Percentiles rank a stretch among this genome's conserved stretches.
Evolutionary conservation across 345 rosid species (phyloP).

Genomic region (Microcos paniculata): DNA sequence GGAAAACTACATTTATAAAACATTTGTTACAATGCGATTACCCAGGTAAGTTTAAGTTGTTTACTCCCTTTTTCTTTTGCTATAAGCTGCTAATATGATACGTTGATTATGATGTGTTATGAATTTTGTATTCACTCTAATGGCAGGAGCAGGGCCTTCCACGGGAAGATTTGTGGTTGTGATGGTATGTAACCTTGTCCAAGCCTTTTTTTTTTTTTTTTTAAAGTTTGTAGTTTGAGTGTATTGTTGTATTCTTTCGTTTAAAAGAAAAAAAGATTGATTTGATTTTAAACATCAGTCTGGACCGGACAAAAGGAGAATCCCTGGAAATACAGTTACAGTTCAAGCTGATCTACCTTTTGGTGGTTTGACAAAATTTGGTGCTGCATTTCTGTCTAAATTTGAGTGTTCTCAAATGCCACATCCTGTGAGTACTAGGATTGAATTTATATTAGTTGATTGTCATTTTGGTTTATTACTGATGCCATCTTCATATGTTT

Average conservation of each 20-base stretch:
- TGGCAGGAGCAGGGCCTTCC: constrained; percentile 93
- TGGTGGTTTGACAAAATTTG: constrained; percentile 75
- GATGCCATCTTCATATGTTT: constrained; percentile 10
- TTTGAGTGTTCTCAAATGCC: constrained; percentile 96
- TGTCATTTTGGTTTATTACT: background rate
- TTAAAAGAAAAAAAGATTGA: no score
- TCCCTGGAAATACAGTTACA: constrained; percentile 90
- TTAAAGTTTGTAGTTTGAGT: no score
- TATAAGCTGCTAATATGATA: background rate
- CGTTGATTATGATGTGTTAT: background rate
- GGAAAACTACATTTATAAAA: constrained; percentile 93
- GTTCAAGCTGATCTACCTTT: constrained; percentile 93
- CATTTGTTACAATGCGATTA: constrained; percentile 79
- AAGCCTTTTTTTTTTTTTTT: no score
- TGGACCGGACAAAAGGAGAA: constrained; percentile 76
- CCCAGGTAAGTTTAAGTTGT: constrained; percentile 55
- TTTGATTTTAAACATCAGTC: constrained; percentile 40
- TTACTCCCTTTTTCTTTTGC: background rate
- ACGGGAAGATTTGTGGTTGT: constrained; percentile 97
- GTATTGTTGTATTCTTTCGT: no score
- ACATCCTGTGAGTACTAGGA: constrained; percentile 68
- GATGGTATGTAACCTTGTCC: constrained; percentile 50
- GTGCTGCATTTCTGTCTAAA: constrained; percentile 84
- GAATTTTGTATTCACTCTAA: constrained; percentile 11
- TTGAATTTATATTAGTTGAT: background rate